These are phyloP conservation scores for Tilletia walkeri DNA, from an alignment of 1,284 basidiomycete species.

Conservation along the genomic window DNA sequence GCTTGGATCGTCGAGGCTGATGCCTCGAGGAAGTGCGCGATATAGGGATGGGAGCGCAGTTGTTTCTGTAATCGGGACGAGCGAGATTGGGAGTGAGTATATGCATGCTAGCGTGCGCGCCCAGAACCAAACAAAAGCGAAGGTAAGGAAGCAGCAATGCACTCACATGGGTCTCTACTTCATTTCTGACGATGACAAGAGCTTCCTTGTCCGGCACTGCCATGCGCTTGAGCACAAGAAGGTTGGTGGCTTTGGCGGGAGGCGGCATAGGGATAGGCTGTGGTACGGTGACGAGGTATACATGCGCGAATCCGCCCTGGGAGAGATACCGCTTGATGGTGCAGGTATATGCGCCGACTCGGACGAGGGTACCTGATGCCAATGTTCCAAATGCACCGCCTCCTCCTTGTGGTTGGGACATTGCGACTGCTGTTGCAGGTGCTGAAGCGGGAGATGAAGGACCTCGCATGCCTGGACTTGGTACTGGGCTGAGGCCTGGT, in stretches of 20 bases:
- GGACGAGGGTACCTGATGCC: constrained; percentile 74
- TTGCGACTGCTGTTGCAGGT: neutral
- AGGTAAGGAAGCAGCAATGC: neutral
- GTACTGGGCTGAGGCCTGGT: neutral
- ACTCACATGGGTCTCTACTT: constrained; percentile 96
- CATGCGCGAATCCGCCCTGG: constrained; percentile 98
- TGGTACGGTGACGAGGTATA: constrained; percentile 87
- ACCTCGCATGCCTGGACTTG: neutral
- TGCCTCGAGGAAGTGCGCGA: constrained; percentile 86
- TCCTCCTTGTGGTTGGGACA: neutral
- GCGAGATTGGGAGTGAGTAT: neutral
- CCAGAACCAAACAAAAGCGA: neutral
- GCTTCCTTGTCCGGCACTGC: constrained; percentile 85
- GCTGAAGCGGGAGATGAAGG: neutral
- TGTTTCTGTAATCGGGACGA: constrained; percentile 63
- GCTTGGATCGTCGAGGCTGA: constrained; percentile 58
- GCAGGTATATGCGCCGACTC: constrained; percentile 84
- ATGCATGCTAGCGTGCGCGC: neutral
- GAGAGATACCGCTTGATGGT: constrained; percentile 84
- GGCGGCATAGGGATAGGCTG: constrained; percentile 65
- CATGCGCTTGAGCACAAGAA: constrained; percentile 95
- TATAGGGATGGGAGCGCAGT: constrained; percentile 83
- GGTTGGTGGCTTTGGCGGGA: constrained; percentile 61
- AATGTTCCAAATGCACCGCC: constrained; percentile 26
- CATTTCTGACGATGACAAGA: constrained; percentile 90